Conservation (phyloP, 2,329 filamentous ascomycete species). For the Pyrenophora tritici-repentis region DNA sequence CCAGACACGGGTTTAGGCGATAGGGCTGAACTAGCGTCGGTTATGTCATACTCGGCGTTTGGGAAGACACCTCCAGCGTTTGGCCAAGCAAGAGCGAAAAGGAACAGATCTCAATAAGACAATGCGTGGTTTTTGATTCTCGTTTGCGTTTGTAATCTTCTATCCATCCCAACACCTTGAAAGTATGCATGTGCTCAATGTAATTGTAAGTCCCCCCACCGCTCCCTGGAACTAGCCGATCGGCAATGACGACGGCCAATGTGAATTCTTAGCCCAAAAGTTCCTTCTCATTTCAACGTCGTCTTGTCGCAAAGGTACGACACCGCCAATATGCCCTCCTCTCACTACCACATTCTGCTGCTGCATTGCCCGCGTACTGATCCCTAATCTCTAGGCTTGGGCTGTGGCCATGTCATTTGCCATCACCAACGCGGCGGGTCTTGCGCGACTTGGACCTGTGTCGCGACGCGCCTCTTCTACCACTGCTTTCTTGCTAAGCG, state of each 20-base stretch:
- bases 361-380: conserved; percentile 25
- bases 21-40: conserved; percentile 38
- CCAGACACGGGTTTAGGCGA: conserved; percentile 23
- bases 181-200: conserved; percentile 19
- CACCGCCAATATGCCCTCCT: conserved; percentile 24
- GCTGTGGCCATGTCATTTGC: conserved; percentile 47
- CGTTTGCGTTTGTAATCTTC: too few relatives aligned
- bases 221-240: conserved; percentile 31
- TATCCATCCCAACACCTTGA: too few relatives aligned
- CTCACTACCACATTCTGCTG: conserved; percentile 6
- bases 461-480: conserved; percentile 34
- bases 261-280: conserved; percentile 37
- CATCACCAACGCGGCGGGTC: conserved; percentile 33
- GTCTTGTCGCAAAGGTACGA: conserved; percentile 31
- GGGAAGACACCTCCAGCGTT: conserved; percentile 19
- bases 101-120: conserved; percentile 16
- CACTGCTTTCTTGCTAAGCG: conserved; percentile 38
- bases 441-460: conserved; percentile 25
- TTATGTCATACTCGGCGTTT: conserved; percentile 31
- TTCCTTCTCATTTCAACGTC: conserved; percentile 26
- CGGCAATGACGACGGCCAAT: conserved; percentile 40
- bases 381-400: conserved; percentile 32
- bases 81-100: conserved; percentile 8
- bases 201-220: conserved; percentile 28
- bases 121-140: background rate